A percentile compares a stretch with the other conserved stretches of the same genome.
phyloP scores from a whole-genome alignment of 2,329 filamentous ascomycete species.

The Elsinoe ampelina region DNA sequence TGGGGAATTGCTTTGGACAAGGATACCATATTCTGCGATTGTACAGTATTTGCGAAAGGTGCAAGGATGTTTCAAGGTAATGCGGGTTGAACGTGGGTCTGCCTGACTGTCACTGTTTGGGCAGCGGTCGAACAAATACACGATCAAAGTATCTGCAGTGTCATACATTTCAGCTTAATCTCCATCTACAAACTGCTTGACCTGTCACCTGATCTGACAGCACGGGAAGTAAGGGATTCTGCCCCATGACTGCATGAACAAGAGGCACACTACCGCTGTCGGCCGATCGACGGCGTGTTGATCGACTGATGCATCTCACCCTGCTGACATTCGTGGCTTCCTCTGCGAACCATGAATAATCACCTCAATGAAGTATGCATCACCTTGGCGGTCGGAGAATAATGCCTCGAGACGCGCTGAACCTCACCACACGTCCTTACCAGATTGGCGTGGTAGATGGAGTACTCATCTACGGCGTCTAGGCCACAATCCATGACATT shows the following conservation, averaged over 20 bases:
- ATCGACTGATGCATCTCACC: neutral
- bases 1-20: neutral
- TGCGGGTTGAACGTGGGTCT: neutral
- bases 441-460: neutral
- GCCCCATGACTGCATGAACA: no score
- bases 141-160: no score
- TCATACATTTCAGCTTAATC: no score
- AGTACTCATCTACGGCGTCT: neutral
- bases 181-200: no score
- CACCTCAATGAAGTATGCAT: no score
- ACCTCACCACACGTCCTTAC: neutral
- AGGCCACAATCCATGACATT: neutral
- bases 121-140: neutral
- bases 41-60: conserved; percentile 2
- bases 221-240: no score
- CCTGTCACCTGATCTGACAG: no score
- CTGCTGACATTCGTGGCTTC: neutral
- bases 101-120: neutral
- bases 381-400: neutral
- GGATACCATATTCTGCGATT: conserved; percentile 8
- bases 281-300: neutral
- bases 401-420: neutral
- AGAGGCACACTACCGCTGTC: neutral
- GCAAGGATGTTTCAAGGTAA: neutral
- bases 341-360: neutral